phyloP scores from a whole-genome alignment of 2,329 filamentous ascomycete species.

The Sporothrix dimorphospora region DNA sequence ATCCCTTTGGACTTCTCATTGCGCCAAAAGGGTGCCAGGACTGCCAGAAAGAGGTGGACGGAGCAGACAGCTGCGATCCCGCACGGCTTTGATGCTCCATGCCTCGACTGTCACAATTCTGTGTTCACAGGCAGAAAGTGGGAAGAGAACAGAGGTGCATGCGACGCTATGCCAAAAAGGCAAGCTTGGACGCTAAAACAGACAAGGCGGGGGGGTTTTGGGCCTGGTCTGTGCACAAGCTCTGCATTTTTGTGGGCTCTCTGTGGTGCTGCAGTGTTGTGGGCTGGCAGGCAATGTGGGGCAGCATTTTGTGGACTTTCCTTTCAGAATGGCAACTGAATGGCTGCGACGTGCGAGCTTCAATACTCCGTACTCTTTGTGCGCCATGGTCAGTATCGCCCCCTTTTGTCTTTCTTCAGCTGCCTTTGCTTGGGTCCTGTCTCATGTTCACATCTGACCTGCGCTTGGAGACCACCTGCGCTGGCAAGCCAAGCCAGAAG shows the following conservation, averaged over 20 bases:
- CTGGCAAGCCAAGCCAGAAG: neutral
- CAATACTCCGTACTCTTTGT: neutral
- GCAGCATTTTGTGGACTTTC: neutral
- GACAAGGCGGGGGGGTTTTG: constrained; percentile 22
- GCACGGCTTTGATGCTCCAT: neutral
- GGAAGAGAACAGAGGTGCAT: constrained; percentile 9
- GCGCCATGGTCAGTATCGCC: neutral
- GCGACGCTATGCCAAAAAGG: constrained; percentile 14
- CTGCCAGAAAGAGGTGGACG: neutral
- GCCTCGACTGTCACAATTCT: neutral
- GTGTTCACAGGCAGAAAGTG: neutral
- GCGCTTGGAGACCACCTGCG: neutral
- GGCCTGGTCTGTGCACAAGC: constrained; percentile 18
- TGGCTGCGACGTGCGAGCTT: neutral
- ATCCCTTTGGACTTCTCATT: neutral
- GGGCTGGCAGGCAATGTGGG: neutral
- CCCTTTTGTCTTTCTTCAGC: constrained; percentile 17
- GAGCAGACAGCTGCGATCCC: neutral
- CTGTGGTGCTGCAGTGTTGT: neutral
- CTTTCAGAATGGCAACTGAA: no score
- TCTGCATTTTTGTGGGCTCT: constrained; percentile 16
- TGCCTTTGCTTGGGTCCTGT: neutral
- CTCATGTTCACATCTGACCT: constrained; percentile 9
- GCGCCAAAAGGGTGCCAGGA: neutral
- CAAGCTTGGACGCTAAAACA: constrained; percentile 21